phyloP scores from a whole-genome alignment of 805 yeast species.

The Barnettozyma siamensis region DNA sequence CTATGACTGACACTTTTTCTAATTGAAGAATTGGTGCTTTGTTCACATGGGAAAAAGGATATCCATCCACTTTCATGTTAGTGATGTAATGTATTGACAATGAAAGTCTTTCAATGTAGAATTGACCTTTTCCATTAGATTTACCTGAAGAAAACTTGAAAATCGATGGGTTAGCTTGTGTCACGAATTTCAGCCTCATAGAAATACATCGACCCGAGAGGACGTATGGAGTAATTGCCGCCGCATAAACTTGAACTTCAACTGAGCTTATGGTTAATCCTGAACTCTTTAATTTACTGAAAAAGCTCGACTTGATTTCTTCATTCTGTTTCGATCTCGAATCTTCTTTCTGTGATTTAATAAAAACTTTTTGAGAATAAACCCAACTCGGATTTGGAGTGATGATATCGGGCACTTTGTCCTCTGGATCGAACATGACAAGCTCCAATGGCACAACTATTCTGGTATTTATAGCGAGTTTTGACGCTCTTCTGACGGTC shows the following conservation, averaged over 20 bases:
- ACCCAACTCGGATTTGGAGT: neutral
- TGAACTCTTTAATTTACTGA: neutral
- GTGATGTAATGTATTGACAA: neutral
- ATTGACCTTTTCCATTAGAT: conserved; percentile 5
- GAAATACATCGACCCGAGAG: neutral
- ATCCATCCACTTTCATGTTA: neutral
- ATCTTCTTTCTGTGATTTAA: no score
- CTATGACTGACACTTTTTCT: neutral
- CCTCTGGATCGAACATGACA: conserved; percentile 28
- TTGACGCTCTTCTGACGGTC: conserved; percentile 48
- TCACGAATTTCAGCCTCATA: conserved; percentile 15
- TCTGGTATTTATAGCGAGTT: conserved; percentile 43
- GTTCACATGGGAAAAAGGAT: neutral
- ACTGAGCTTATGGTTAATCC: no score
- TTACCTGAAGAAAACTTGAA: neutral
- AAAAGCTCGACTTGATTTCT: neutral
- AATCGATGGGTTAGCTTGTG: neutral
- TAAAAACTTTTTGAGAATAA: neutral
- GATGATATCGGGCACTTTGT: neutral
- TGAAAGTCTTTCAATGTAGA: conserved; percentile 3
- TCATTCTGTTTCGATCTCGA: no score
- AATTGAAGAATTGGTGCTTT: neutral
- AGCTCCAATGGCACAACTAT: conserved; percentile 38
- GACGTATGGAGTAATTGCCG: conserved; percentile 1
- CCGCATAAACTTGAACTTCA: neutral